These are phyloP conservation scores for Ustilago bromivora DNA, from an alignment of 1,284 basidiomycete genomes.

Conservation along the genomic window DNA sequence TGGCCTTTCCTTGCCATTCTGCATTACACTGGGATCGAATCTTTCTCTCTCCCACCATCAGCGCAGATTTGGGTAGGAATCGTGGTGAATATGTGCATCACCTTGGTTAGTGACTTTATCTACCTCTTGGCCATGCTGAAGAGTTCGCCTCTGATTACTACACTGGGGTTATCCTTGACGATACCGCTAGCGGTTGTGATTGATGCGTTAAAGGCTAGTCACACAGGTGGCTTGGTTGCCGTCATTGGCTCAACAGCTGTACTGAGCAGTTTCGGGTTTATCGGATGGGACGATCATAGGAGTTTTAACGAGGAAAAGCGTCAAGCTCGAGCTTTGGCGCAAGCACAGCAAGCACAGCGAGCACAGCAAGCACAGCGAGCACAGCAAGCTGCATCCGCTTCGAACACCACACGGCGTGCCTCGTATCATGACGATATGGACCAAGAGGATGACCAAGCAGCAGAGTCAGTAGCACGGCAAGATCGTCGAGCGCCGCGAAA, in stretches of 20 bases:
- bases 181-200: conserved; percentile 88
- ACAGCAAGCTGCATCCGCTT: neutral
- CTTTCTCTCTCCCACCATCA: conserved; percentile 79
- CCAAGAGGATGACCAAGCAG: neutral
- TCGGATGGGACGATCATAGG: conserved; percentile 44
- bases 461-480: neutral
- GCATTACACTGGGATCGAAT: conserved; percentile 81
- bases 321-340: conserved; percentile 1
- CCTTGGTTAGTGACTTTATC: conserved; percentile 65
- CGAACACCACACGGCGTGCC: neutral
- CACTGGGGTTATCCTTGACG: conserved; percentile 92
- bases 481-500: neutral
- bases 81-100: conserved; percentile 80
- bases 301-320: conserved; percentile 27
- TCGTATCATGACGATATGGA: neutral
- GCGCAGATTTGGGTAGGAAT: conserved; percentile 77
- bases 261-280: conserved; percentile 54
- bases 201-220: conserved; percentile 76
- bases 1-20: conserved; percentile 87
- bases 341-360: neutral
- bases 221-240: conserved; percentile 54
- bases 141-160: conserved; percentile 87
- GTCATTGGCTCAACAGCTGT: conserved; percentile 57
- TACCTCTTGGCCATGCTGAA: conserved; percentile 85
- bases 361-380: neutral